Evolutionary conservation across 768 basidiomycete genomes (phyloP).

Genomic region (Lanmaoa pseudosensibilis): DNA sequence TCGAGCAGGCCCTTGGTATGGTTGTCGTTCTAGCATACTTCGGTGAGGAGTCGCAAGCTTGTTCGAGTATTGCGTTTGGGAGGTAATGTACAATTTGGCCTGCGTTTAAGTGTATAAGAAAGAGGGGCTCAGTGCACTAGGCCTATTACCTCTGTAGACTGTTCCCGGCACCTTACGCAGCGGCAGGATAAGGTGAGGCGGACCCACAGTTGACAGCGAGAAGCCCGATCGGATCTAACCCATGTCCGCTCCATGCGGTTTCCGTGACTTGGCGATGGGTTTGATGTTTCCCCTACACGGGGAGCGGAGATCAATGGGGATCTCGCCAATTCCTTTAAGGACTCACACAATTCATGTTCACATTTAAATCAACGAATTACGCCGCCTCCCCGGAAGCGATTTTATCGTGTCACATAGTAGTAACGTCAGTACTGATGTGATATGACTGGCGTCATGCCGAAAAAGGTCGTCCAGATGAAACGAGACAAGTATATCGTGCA

Average conservation of each 20-base stretch:
- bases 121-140: neutral
- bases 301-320: neutral
- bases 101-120: neutral
- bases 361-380: neutral
- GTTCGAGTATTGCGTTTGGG: neutral
- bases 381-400: too few relatives aligned
- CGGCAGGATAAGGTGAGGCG: slow-evolving; percentile 18
- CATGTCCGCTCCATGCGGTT: slow-evolving; percentile 7
- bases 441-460: neutral
- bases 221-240: slow-evolving; percentile 9
- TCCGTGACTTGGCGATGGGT: slow-evolving; percentile 2
- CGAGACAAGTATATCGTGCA: neutral
- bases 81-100: neutral
- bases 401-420: neutral
- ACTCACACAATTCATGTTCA: neutral
- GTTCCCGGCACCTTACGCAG: neutral
- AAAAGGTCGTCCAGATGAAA: neutral
- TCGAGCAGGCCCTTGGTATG: slow-evolving; percentile 41
- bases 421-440: too few relatives aligned
- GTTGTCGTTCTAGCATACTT: slow-evolving; percentile 32
- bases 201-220: slow-evolving; percentile 1
- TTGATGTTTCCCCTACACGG: neutral
- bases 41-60: neutral
- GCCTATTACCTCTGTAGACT: neutral
- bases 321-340: neutral